Evolutionary conservation across 257 asterid species (phyloP).

Genomic region (Solanum okadae): DNA sequence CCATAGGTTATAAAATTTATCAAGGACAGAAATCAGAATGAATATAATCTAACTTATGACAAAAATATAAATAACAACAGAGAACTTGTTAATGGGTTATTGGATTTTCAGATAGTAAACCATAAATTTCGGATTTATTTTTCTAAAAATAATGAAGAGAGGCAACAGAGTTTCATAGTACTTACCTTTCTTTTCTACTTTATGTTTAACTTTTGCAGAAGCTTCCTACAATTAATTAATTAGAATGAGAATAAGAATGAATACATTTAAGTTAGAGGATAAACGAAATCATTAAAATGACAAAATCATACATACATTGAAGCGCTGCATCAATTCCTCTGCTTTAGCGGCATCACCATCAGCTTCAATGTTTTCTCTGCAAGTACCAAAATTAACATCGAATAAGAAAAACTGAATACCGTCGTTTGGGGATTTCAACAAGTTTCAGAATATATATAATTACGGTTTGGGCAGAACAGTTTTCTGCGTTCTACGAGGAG

Average conservation of each 20-base stretch:
- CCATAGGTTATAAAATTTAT: not conserved
- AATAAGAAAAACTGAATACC: not conserved
- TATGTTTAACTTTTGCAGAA: slow-evolving; percentile 28
- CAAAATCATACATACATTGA: slow-evolving; percentile 26
- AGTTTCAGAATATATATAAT: slow-evolving; percentile 2
- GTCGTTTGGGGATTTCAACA: not conserved
- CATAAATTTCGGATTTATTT: not conserved
- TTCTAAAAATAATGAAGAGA: no score
- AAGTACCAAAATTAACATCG: not conserved
- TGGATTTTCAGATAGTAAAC: not conserved
- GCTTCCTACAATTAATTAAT: slow-evolving; percentile 37
- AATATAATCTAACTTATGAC: not conserved
- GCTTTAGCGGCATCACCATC: slow-evolving; percentile 48
- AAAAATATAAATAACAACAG: not conserved
- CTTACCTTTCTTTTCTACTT: slow-evolving; percentile 61
- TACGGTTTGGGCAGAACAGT: slow-evolving; percentile 53
- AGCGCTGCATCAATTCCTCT: slow-evolving; percentile 55
- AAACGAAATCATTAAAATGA: not conserved
- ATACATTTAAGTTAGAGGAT: not conserved
- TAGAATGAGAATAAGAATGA: not conserved
- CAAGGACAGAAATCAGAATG: not conserved
- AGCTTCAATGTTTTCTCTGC: slow-evolving; percentile 59
- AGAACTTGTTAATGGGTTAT: not conserved
- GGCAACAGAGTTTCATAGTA: not conserved
- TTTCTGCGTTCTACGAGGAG: slow-evolving; percentile 53